Conservation (phyloP, 2,329 filamentous ascomycete genomes). For the Pseudopyricularia javanii region DNA sequence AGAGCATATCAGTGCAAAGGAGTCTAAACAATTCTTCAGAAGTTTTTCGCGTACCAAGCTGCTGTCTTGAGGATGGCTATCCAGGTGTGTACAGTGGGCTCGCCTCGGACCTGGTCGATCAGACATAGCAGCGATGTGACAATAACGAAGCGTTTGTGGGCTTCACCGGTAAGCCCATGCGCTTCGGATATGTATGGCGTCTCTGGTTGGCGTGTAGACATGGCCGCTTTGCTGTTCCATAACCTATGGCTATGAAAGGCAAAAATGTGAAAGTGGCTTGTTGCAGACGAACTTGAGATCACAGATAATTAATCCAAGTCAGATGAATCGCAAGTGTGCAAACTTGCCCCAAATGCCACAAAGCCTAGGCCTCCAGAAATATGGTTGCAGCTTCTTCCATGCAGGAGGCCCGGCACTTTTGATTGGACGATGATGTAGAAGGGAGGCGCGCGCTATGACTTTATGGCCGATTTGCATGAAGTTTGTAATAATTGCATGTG, state of each 20-base stretch:
- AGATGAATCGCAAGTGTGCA: neutral
- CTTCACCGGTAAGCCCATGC: neutral
- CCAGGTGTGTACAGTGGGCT: constrained; percentile 10
- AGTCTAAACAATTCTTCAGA: constrained; percentile 19
- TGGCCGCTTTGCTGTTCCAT: neutral
- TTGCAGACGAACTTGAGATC: neutral
- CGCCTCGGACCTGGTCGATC: constrained; percentile 14
- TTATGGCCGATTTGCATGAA: too few species aligned
- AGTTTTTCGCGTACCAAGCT: constrained; percentile 5
- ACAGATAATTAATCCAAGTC: too few species aligned
- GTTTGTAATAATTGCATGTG: too few species aligned
- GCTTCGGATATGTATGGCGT: neutral
- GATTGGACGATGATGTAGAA: neutral
- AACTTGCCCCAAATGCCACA: neutral
- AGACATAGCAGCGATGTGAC: constrained; percentile 3
- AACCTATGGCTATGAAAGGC: neutral
- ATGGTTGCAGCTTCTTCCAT: neutral
- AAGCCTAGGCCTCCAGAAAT: neutral
- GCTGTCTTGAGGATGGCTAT: constrained; percentile 9
- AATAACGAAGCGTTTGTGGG: constrained; percentile 4
- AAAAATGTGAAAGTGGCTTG: too few species aligned
- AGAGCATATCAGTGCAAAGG: constrained; percentile 19
- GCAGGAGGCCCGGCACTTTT: neutral
- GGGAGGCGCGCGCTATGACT: too few species aligned
- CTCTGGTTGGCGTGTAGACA: constrained; percentile 1